These are phyloP conservation scores for Neurospora sp. DNA, from an alignment of 495 filamentous ascomycete genomes.

Conservation along the genomic window DNA sequence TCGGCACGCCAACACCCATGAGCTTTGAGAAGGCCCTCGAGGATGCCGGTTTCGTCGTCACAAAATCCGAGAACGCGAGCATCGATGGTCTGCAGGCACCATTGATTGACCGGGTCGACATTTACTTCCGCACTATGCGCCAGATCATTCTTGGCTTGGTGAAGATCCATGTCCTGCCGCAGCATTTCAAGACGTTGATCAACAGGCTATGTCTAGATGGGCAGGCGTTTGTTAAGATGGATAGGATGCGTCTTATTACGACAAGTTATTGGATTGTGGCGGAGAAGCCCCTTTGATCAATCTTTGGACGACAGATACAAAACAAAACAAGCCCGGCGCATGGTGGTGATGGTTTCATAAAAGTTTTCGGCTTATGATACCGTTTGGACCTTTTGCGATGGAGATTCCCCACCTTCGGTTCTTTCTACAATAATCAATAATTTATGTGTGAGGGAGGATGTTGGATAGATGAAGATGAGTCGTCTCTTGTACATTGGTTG, in stretches of 20 bases:
- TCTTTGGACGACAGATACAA: neutral
- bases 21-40: slow-evolving; percentile 42
- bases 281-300: slow-evolving; percentile 36
- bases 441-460: neutral
- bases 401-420: neutral
- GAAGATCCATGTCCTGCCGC: slow-evolving; percentile 41
- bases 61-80: slow-evolving; percentile 48
- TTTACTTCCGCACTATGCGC: slow-evolving; percentile 49
- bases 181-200: slow-evolving; percentile 53
- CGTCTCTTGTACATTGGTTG: neutral
- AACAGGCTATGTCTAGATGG: slow-evolving; percentile 52
- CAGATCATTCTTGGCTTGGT: slow-evolving; percentile 45
- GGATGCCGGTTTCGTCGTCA: slow-evolving; percentile 40
- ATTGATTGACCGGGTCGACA: slow-evolving; percentile 50
- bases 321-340: neutral
- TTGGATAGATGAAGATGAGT: neutral
- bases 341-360: neutral
- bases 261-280: slow-evolving; percentile 55
- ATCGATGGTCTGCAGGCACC: slow-evolving; percentile 48
- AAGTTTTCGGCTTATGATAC: neutral
- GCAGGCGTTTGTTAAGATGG: slow-evolving; percentile 54
- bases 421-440: neutral
- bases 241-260: slow-evolving; percentile 47
- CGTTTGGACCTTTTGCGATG: neutral
- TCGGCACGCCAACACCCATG: slow-evolving; percentile 50